phyloP scores from a whole-genome alignment of 345 rosid species.

The Heritiera littoralis region DNA sequence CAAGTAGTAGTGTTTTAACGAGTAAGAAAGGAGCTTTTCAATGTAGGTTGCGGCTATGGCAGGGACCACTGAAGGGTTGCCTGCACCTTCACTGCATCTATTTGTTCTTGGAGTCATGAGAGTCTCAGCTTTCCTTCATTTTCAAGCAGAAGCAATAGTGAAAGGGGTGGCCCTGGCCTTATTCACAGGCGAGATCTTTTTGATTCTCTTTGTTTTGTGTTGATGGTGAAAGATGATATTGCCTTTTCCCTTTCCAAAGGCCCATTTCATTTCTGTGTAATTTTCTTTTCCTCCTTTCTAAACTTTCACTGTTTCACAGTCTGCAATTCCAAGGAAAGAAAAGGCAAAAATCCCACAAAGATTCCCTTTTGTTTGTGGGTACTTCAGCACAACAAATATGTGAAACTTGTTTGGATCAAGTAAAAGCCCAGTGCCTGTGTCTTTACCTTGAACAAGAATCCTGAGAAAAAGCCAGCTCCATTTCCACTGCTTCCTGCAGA shows the following conservation, averaged over 20 bases:
- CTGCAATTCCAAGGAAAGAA: constrained; percentile 29
- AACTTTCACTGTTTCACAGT: constrained; percentile 26
- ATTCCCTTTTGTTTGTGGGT: constrained; percentile 29
- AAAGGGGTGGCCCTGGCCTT: constrained; percentile 49
- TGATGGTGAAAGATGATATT: constrained; percentile 51
- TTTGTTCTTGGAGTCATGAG: constrained; percentile 29
- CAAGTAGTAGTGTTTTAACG: not conserved
- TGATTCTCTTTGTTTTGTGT: constrained; percentile 56
- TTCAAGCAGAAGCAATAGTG: constrained; percentile 40
- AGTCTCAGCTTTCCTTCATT: constrained; percentile 35
- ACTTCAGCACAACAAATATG: constrained; percentile 1
- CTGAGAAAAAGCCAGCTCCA: constrained; percentile 21
- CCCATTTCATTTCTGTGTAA: constrained; percentile 31
- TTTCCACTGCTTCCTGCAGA: not conserved
- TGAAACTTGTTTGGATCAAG: constrained; percentile 28
- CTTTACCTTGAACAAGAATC: constrained; percentile 34
- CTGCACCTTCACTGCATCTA: constrained; percentile 24
- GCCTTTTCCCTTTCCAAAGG: constrained; percentile 52
- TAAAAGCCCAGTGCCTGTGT: constrained; percentile 21
- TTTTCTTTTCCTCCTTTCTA: not conserved
- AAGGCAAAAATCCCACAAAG: constrained; percentile 29
- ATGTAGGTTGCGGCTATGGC: constrained; percentile 21
- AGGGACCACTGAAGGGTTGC: constrained; percentile 39
- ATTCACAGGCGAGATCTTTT: constrained; percentile 55
- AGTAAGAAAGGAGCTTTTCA: constrained; percentile 26